These are phyloP conservation scores for Papiliotrema flavescens DNA, from an alignment of 1,284 basidiomycete species.

Conservation along the genomic window DNA sequence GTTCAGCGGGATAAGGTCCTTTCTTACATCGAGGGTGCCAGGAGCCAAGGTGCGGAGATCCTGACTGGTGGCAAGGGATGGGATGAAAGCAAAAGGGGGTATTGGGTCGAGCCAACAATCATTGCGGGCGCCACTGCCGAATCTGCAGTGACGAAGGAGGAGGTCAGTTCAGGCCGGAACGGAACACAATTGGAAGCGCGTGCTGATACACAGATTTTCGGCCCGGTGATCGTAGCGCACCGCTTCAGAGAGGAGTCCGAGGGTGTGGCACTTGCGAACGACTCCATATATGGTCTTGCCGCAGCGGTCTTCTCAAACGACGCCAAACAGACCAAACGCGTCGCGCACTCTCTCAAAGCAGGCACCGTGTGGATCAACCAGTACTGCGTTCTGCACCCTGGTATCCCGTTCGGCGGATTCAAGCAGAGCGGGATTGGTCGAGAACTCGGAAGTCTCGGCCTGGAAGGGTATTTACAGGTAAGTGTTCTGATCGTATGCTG, in stretches of 20 bases:
- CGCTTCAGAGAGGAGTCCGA: slow-evolving; percentile 49
- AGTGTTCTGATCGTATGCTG: neutral
- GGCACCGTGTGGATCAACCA: slow-evolving; percentile 82
- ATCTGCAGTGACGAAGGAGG: slow-evolving; percentile 40
- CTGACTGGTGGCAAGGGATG: slow-evolving; percentile 66
- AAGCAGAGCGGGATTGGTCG: slow-evolving; percentile 77
- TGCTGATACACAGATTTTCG: slow-evolving; percentile 48
- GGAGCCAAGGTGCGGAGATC: slow-evolving; percentile 74
- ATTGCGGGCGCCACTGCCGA: slow-evolving; percentile 40
- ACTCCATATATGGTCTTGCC: slow-evolving; percentile 79
- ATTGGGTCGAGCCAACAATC: slow-evolving; percentile 48
- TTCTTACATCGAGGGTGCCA: slow-evolving; percentile 82
- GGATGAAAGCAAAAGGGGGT: slow-evolving; percentile 36
- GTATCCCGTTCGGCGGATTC: slow-evolving; percentile 90
- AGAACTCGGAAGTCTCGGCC: slow-evolving; percentile 82
- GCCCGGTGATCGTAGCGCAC: slow-evolving; percentile 50
- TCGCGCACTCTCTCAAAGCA: slow-evolving; percentile 74
- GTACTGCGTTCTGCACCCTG: slow-evolving; percentile 74
- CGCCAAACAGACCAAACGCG: slow-evolving; percentile 80
- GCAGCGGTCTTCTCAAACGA: slow-evolving; percentile 85
- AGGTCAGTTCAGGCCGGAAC: slow-evolving; percentile 18
- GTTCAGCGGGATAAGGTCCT: slow-evolving; percentile 84
- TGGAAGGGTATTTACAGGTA: slow-evolving; percentile 71
- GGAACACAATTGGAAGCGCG: slow-evolving; percentile 81
- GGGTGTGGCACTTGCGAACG: slow-evolving; percentile 68